These are phyloP conservation scores for Annulohypoxylon bovei DNA, from an alignment of 495 filamentous ascomycete species.

Conservation along the genomic window DNA sequence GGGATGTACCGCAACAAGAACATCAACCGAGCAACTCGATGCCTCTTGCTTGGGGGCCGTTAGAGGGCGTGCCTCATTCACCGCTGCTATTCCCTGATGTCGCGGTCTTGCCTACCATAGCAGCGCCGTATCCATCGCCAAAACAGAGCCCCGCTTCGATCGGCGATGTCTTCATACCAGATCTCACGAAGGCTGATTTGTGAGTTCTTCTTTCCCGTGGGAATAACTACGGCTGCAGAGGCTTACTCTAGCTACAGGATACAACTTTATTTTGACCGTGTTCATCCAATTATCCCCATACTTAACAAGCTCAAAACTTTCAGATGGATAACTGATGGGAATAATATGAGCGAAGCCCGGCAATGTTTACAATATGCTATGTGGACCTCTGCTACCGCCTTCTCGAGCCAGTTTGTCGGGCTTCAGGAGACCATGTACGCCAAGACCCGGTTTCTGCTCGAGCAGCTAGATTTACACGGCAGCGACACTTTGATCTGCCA, in stretches of 20 bases:
- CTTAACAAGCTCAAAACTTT: constrained; percentile 54
- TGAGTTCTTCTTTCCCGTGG: constrained; percentile 44
- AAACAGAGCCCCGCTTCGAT: constrained; percentile 33
- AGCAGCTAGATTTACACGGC: constrained; percentile 46
- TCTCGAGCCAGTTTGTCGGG: constrained; percentile 63
- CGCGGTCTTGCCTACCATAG: constrained; percentile 43
- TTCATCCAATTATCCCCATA: constrained; percentile 64
- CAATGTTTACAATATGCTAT: constrained; percentile 64
- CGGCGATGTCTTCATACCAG: constrained; percentile 42
- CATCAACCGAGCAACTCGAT: constrained; percentile 11
- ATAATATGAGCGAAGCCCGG: constrained; percentile 38
- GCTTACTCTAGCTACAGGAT: constrained; percentile 33
- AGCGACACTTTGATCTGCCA: constrained; percentile 37
- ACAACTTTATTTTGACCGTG: constrained; percentile 68
- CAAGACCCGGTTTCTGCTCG: constrained; percentile 60
- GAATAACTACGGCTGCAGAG: constrained; percentile 29
- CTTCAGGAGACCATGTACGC: constrained; percentile 58
- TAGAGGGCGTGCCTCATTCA: constrained; percentile 27
- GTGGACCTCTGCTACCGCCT: constrained; percentile 63
- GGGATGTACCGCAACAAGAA: constrained; percentile 32
- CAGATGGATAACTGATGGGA: constrained; percentile 37
- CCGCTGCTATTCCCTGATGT: constrained; percentile 33
- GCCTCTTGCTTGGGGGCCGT: constrained; percentile 29
- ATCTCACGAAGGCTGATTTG: constrained; percentile 58
- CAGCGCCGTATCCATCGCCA: constrained; percentile 41